phyloP scores from a whole-genome alignment of 73 alveolate genomes.

The Paramecium biaurelia region DNA sequence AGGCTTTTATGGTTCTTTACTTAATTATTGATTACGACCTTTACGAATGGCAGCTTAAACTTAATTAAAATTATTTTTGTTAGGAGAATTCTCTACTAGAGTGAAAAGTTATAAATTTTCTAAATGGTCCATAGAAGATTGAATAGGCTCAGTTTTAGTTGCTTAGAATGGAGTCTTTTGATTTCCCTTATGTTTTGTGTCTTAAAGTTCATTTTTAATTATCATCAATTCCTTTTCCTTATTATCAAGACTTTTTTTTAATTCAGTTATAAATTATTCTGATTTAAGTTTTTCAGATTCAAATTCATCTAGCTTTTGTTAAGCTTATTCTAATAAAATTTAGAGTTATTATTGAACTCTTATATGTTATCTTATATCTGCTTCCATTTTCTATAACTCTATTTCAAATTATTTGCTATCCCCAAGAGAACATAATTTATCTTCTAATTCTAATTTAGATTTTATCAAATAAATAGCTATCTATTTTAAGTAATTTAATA shows the following conservation, averaged over 20 bases:
- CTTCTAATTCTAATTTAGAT: constrained; percentile 39
- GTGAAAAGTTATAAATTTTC: background rate
- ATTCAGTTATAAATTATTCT: background rate
- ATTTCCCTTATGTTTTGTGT: background rate
- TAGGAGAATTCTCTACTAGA: background rate
- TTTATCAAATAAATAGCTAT: constrained; percentile 12
- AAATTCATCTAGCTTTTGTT: background rate
- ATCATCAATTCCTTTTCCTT: background rate
- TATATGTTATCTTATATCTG: constrained; percentile 14
- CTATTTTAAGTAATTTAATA: constrained; percentile 15
- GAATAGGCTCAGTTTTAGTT: background rate
- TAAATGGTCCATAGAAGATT: background rate
- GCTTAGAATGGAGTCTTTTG: background rate
- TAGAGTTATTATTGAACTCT: background rate
- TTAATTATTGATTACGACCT: background rate
- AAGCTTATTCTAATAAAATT: background rate
- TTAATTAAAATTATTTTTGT: background rate
- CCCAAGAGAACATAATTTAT: background rate
- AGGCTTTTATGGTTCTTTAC: background rate
- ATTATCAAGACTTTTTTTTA: background rate
- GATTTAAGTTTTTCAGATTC: constrained; percentile 15
- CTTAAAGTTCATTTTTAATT: background rate
- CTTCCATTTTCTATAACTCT: background rate
- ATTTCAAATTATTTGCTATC: constrained; percentile 3
- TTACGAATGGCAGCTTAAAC: background rate